Evolutionary conservation across 2,329 filamentous ascomycete species (phyloP).

Genomic region (Scedosporium apiospermum): DNA sequence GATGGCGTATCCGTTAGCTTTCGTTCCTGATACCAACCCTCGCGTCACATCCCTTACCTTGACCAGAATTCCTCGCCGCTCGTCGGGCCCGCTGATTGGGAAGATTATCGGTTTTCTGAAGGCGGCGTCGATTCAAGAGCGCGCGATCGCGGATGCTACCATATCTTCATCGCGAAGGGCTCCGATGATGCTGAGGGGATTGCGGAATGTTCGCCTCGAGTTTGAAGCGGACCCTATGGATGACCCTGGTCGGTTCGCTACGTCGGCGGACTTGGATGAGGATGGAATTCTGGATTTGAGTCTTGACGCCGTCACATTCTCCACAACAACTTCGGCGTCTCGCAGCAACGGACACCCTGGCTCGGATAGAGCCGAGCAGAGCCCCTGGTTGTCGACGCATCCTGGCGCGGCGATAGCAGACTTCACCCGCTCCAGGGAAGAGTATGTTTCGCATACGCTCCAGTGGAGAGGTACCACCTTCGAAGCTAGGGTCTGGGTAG

Average conservation of each 20-base stretch:
- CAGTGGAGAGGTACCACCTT: slow-evolving; percentile 19
- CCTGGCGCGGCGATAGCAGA: slow-evolving; percentile 8
- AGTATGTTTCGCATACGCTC: slow-evolving; percentile 17
- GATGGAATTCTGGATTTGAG: slow-evolving; percentile 30
- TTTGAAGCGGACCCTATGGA: slow-evolving; percentile 35
- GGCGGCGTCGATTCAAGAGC: slow-evolving; percentile 38
- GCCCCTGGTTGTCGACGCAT: no score
- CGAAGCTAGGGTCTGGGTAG: slow-evolving; percentile 16
- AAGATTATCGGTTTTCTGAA: slow-evolving; percentile 38
- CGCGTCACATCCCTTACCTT: slow-evolving; percentile 43
- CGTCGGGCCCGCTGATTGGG: slow-evolving; percentile 38
- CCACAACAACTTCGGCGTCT: slow-evolving; percentile 16
- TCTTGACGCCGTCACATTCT: slow-evolving; percentile 34
- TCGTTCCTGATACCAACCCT: slow-evolving; percentile 47
- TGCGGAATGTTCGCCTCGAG: slow-evolving; percentile 46
- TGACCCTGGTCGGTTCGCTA: slow-evolving; percentile 20
- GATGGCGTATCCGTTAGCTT: slow-evolving; percentile 35
- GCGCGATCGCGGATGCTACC: slow-evolving; percentile 25
- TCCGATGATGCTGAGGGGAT: slow-evolving; percentile 35
- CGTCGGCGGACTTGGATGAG: slow-evolving; percentile 27
- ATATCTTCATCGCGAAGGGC: slow-evolving; percentile 20
- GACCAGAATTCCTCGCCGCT: slow-evolving; percentile 43
- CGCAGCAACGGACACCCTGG: no score
- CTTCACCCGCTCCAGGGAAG: slow-evolving; percentile 15
- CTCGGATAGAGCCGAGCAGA: no score